Evolutionary conservation across 2,329 filamentous ascomycete genomes (phyloP), one percentile per base, ranked within the genome.

Genomic region (Penicillium freii): DNA sequence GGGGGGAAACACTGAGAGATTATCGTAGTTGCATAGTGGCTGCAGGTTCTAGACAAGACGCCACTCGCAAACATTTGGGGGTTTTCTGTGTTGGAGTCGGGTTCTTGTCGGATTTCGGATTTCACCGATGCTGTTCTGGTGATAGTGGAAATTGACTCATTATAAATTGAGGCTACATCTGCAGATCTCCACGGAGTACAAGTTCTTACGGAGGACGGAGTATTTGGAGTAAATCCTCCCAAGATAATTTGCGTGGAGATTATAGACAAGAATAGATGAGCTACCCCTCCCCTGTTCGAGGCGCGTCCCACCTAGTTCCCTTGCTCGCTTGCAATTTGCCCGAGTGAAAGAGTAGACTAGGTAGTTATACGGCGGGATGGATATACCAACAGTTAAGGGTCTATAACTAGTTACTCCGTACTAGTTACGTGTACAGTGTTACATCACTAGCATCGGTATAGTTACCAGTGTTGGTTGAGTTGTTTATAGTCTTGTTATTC

Each of bases 1-100:
- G 27, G 33, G 27, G 33, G 23, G 23, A 0, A 19, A 25, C 17
- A 39, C n/a, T 43, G 2, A 34, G 25, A 21, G 25, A 27, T 40
- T 52, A 21, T 29, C 13, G 17, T 52, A 29, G 54, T 53, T 56
- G 42, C 54, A 56, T 56, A 36, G 23, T 53, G 54, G 54, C 54
- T 51, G 53, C 46, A 56, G 36, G 42, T 46, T 56, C 49, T 56
- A 56, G 54, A 36, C 42, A 47, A 43, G 25, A 45, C 48, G 54
- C 54, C 48, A 46, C 49, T n/a, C n/a, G 42, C 54, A 47, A 56
- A 56, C 29, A 56, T 29, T 47, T 53, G 13, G 27, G 34, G n/a
- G 10, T 13, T 25, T 33, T 19, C n/a, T 21, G 23, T 17, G n/a
- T 31, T 45, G 42, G 25, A 45, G 27, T 42, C n/a, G 25, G 25